Conservation (phyloP, 495 filamentous ascomycete species). For the Geopyxis carbonaria region DNA sequence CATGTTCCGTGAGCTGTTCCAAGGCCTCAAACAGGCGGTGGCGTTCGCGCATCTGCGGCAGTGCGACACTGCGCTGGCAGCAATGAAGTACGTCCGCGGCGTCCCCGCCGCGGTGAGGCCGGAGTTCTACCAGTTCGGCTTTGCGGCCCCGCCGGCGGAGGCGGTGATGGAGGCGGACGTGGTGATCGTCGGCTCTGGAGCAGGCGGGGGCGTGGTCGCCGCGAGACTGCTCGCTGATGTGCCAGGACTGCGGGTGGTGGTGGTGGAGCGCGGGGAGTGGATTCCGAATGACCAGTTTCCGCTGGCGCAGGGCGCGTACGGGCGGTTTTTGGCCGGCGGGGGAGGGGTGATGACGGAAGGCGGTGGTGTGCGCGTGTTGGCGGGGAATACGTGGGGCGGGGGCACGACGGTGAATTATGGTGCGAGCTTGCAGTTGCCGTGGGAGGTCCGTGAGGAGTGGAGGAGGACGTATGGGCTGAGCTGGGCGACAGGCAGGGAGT, state of each 20-base stretch:
- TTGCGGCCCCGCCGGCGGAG: conserved; percentile 30
- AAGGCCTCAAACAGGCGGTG: background rate
- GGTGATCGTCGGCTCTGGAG: conserved; percentile 72
- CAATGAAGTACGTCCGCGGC: background rate
- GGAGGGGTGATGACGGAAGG: conserved; percentile 45
- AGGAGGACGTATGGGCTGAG: conserved; percentile 45
- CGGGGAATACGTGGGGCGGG: conserved; percentile 66
- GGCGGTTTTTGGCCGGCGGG: conserved; percentile 47
- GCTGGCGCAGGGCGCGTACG: conserved; percentile 42
- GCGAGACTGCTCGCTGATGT: conserved; percentile 55
- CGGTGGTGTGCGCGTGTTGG: conserved; percentile 39
- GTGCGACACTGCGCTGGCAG: background rate
- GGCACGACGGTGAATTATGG: conserved; percentile 83
- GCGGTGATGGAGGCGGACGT: conserved; percentile 60
- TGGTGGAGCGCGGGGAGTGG: conserved; percentile 68
- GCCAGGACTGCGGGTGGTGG: conserved; percentile 54
- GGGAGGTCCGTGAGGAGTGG: conserved; percentile 60
- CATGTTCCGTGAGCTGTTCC: background rate
- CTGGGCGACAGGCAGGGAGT: conserved; percentile 61
- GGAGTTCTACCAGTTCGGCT: conserved; percentile 29
- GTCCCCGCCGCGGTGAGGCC: background rate
- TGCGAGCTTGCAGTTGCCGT: conserved; percentile 45
- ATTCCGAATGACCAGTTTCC: conserved; percentile 52
- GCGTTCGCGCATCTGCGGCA: background rate
- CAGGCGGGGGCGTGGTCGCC: conserved; percentile 68